Conservation (phyloP, 768 basidiomycete genomes). For the Pisolithus tinctorius region DNA sequence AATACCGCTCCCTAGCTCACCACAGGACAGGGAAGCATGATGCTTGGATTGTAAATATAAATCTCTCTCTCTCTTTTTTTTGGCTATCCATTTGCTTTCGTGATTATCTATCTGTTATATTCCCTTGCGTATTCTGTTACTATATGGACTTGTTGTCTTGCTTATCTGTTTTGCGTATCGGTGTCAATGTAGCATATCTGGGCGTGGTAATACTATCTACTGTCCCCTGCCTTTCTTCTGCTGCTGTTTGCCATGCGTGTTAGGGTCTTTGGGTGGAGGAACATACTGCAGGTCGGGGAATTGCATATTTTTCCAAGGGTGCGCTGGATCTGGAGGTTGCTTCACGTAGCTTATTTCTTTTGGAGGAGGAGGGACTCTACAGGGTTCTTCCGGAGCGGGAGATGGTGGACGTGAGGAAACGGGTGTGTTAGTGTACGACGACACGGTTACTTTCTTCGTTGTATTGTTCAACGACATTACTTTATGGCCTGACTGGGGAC, state of each 20-base stretch:
- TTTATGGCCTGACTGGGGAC: conserved; percentile 41
- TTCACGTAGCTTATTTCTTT: conserved; percentile 31
- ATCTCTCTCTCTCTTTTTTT: neutral
- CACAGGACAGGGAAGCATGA: neutral
- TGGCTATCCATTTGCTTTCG: no score
- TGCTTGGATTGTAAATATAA: neutral
- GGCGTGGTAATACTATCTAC: no score
- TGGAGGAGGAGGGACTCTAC: conserved; percentile 35
- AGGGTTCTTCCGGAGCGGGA: conserved; percentile 30
- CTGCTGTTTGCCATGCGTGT: neutral
- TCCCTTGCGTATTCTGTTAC: no score
- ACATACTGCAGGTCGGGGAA: conserved; percentile 32
- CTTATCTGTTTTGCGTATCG: no score
- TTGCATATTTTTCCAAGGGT: conserved; percentile 41
- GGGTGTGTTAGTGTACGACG: conserved; percentile 40
- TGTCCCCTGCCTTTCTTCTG: no score
- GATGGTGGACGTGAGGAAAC: conserved; percentile 29
- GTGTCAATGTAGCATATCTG: no score
- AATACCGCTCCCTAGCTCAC: neutral
- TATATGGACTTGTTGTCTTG: no score
- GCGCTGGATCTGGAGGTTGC: conserved; percentile 16
- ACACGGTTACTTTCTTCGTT: conserved; percentile 45
- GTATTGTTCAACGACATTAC: conserved; percentile 53
- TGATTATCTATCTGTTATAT: no score
- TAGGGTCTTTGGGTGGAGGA: conserved; percentile 15